A percentile compares a stretch with the other conserved stretches of the same genome.
Evolutionary conservation across 495 filamentous ascomycete genomes (phyloP).

Genomic region (Parathielavia appendiculata): DNA sequence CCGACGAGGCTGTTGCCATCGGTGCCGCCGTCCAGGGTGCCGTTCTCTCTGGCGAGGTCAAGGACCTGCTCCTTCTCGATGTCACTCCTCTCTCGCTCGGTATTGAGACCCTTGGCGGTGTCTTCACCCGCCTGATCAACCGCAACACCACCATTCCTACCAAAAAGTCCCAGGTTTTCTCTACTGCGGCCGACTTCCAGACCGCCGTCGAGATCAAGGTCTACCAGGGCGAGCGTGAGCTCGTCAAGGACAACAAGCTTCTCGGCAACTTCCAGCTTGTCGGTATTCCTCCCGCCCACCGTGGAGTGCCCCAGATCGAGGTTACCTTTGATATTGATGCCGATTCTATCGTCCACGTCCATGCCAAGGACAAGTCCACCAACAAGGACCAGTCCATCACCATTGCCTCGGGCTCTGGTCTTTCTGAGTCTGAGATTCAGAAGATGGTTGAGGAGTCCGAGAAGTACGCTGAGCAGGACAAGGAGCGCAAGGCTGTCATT

Average conservation of each 20-base stretch:
- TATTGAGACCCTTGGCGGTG: slow-evolving; percentile 99
- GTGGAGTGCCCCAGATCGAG: slow-evolving; percentile 96
- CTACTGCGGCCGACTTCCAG: slow-evolving; percentile 98
- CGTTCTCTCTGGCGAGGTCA: slow-evolving; percentile 94
- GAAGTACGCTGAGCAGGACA: slow-evolving; percentile 90
- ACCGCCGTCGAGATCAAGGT: slow-evolving; percentile 99
- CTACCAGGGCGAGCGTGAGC: slow-evolving; percentile 99
- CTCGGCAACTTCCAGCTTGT: slow-evolving; percentile 99
- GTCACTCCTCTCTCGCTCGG: slow-evolving; percentile 96
- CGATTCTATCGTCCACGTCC: slow-evolving; percentile 97
- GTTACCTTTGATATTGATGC: slow-evolving; percentile 99
- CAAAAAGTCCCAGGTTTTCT: slow-evolving; percentile 99
- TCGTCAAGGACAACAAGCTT: slow-evolving; percentile 98
- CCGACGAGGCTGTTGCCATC: slow-evolving; percentile 97
- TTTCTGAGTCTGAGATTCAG: slow-evolving; percentile 90
- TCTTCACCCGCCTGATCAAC: slow-evolving; percentile 99
- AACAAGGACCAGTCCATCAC: slow-evolving; percentile 99
- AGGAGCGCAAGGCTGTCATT: slow-evolving; percentile 92
- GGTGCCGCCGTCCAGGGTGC: slow-evolving; percentile 98
- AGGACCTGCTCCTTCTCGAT: slow-evolving; percentile 91
- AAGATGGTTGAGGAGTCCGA: slow-evolving; percentile 96
- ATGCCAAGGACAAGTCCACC: slow-evolving; percentile 98
- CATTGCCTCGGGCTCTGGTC: slow-evolving; percentile 96
- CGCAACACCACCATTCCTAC: slow-evolving; percentile 99
- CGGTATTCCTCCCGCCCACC: slow-evolving; percentile 94